Percentiles rank a stretch among this genome's conserved stretches.
Conservation (phyloP, 2,329 filamentous ascomycete genomes). For the Apiospora marii region DNA sequence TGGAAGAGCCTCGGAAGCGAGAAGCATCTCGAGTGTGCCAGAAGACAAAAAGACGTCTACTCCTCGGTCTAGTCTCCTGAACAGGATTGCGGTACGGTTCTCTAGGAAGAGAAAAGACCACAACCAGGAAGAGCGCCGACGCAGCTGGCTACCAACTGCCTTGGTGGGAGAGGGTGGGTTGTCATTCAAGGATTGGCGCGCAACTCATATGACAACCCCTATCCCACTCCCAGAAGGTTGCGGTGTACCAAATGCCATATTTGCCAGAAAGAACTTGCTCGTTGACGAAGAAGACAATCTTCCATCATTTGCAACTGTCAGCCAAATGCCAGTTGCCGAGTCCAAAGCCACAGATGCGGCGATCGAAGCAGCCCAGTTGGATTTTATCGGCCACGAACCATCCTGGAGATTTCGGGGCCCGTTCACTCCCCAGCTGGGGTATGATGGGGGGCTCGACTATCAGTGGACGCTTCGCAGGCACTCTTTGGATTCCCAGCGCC, state of each 20-base stretch:
- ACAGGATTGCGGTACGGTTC: conserved; percentile 33
- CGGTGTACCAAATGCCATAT: conserved; percentile 52
- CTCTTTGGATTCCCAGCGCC: conserved; percentile 29
- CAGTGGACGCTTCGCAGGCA: conserved; percentile 39
- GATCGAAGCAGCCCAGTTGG: conserved; percentile 38
- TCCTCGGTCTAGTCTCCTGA: conserved; percentile 35
- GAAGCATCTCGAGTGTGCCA: conserved; percentile 29
- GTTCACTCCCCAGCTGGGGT: conserved; percentile 54
- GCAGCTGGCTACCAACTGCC: conserved; percentile 38
- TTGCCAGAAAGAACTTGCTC: conserved; percentile 52
- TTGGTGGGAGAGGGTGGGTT: conserved; percentile 33
- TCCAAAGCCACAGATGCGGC: conserved; percentile 49
- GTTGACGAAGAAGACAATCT: conserved; percentile 43
- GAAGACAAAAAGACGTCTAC: conserved; percentile 34
- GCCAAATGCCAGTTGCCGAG: conserved; percentile 51
- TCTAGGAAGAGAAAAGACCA: conserved; percentile 32
- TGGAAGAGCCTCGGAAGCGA: conserved; percentile 33
- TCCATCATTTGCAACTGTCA: conserved; percentile 42
- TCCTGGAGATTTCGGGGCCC: conserved; percentile 49
- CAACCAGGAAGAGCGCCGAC: conserved; percentile 36
- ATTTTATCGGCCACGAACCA: conserved; percentile 36
- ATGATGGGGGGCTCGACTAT: conserved; percentile 54
- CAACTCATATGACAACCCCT: conserved; percentile 26
- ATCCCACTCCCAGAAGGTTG: conserved; percentile 45
- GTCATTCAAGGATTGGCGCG: conserved; percentile 32